Base-by-base conservation (phyloP, 495 filamentous ascomycete genomes). In the Collariella sp. region DNA sequence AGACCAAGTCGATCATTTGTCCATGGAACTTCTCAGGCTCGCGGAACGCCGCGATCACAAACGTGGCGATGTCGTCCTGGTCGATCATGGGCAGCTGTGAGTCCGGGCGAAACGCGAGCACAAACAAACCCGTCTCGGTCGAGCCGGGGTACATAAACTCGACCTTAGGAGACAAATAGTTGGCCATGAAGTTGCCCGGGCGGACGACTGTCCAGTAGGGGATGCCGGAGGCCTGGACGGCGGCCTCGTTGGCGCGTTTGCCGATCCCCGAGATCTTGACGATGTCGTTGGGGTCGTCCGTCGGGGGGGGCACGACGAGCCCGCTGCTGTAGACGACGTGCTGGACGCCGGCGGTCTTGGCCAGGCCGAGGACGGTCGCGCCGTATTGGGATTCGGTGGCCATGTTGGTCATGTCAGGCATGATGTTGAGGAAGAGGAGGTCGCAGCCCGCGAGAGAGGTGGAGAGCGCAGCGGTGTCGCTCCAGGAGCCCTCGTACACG, bases 131-230 rank as follows among this genome's bases (percentile, higher is more conserved):
- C 5, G 55, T 69, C 36, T 70, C 66, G 3, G 55, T 58, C 0
- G 77, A 54, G 3, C 68, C 70, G 1, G 67, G 61, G 39, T 70
- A 76, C 63, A 74, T 66, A 0, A 51, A 35, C 0, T 44, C 7
- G 2, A 67, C 65, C 18, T 69, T 59, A 6, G 73, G 72, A 0
- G 41, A 24, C 3, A 78, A 54, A 55, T 71, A 72, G 47, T 80
- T 80, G 5, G 68, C 62, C 76, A 79, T 79, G 67, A 79, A 80
- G 39, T 67, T 70, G 3, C 67, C 74, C 1, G 72, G 72, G 9
- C 70, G 67, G 7, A 78, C 26, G 29, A 78, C 70, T 0, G 74
- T 75, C 66, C 70, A 76, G 19, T 52, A 36, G 13, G 68, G 56
- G 54, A 76, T 70, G 2, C 69, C 70, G 0, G 63, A 50, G 15